Evolutionary conservation across 1,284 basidiomycete species (phyloP).

Genomic region (Leccinum pachyderme): DNA sequence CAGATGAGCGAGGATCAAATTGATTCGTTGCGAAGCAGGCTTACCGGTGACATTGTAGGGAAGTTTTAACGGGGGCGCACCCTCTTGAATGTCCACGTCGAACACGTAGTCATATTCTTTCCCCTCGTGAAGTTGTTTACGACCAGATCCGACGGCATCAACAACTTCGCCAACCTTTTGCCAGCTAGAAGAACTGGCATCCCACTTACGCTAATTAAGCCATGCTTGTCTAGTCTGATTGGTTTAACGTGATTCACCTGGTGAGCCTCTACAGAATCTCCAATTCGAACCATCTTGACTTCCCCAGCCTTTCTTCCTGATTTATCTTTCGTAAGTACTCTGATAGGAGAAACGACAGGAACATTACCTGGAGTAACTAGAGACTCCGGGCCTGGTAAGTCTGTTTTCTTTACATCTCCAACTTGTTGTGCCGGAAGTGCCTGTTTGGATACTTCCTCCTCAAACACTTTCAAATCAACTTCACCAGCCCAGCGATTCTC

Average conservation of each 20-base stretch:
- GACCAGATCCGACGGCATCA: conserved; percentile 84
- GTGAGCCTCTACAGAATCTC: conserved; percentile 81
- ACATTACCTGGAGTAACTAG: conserved; percentile 63
- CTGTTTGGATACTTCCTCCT: conserved; percentile 70
- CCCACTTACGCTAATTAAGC: conserved; percentile 60
- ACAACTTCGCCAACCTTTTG: conserved; percentile 95
- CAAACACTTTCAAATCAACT: conserved; percentile 67
- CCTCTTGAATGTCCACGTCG: conserved; percentile 95
- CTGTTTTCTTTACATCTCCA: conserved; percentile 89
- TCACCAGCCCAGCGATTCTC: conserved; percentile 74
- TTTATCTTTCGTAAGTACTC: conserved; percentile 11
- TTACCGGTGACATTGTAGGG: conserved; percentile 88
- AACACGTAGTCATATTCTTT: conserved; percentile 99
- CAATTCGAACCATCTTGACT: conserved; percentile 85
- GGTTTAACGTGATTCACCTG: conserved; percentile 52
- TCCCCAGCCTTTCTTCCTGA: conserved; percentile 89
- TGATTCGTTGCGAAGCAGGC: conserved; percentile 21
- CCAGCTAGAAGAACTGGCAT: conserved; percentile 68
- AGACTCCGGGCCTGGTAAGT: conserved; percentile 84
- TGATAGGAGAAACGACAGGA: background rate
- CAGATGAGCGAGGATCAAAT: conserved; percentile 5
- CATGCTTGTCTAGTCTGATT: background rate
- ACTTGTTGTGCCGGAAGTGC: conserved; percentile 77
- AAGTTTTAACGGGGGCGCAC: conserved; percentile 88
- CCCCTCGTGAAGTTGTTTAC: conserved; percentile 88